phyloP scores from a whole-genome alignment of 768 basidiomycete species.

The Naganishia antarctica region DNA sequence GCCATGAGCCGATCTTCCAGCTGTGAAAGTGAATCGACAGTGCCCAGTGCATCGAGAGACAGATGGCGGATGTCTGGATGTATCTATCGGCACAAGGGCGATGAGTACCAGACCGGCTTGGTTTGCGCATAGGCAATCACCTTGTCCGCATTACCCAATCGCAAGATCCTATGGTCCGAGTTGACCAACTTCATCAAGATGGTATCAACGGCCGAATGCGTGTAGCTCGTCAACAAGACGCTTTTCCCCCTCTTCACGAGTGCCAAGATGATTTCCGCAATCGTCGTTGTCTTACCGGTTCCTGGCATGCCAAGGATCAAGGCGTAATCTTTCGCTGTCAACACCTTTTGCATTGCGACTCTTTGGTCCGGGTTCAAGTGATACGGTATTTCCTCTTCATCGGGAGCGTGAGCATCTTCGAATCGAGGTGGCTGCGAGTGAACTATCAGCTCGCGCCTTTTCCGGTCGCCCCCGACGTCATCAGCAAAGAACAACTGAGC shows the following conservation, averaged over 20 bases:
- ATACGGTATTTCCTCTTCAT: constrained; percentile 42
- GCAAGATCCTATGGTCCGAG: constrained; percentile 65
- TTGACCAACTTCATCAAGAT: constrained; percentile 76
- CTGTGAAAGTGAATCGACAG: constrained; percentile 68
- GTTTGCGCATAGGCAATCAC: constrained; percentile 50
- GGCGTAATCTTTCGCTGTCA: constrained; percentile 81
- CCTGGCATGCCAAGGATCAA: constrained; percentile 96
- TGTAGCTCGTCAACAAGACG: constrained; percentile 84
- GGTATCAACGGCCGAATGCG: constrained; percentile 98
- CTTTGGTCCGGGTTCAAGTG: constrained; percentile 68
- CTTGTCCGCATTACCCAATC: constrained; percentile 89
- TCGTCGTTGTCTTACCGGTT: constrained; percentile 94
- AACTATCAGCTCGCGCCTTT: constrained; percentile 69
- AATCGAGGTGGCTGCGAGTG: constrained; percentile 71
- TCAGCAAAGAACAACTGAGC: constrained; percentile 78
- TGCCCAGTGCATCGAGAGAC: constrained; percentile 59
- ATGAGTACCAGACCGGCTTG: background rate
- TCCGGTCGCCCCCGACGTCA: constrained; percentile 56
- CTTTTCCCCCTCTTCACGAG: constrained; percentile 77
- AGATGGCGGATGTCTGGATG: constrained; percentile 73
- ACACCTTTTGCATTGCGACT: constrained; percentile 65
- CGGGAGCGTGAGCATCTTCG: constrained; percentile 45
- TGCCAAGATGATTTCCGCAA: constrained; percentile 76
- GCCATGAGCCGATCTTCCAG: constrained; percentile 75
- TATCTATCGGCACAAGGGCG: constrained; percentile 58